Conservation (phyloP, 768 basidiomycete genomes). For the Boletus coccyginus region DNA sequence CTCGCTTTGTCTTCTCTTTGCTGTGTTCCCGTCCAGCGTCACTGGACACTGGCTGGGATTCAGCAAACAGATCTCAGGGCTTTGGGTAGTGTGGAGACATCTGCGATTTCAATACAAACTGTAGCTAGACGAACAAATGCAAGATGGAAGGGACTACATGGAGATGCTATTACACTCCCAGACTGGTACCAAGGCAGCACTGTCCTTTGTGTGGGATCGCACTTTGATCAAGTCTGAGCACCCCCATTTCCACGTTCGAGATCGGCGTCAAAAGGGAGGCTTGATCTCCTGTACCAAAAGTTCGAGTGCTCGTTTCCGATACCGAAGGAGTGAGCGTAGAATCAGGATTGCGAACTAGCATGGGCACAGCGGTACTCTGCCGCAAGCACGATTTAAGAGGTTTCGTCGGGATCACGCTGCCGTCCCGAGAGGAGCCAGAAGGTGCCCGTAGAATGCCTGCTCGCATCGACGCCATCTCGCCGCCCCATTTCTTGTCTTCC, state of each 20-base stretch:
- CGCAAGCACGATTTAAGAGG: conserved; percentile 16
- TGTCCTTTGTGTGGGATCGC: conserved; percentile 18
- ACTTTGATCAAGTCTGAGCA: conserved; percentile 24
- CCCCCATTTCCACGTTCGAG: conserved; percentile 19
- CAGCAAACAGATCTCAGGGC: conserved; percentile 14
- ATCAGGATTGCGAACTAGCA: background rate
- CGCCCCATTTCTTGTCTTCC: background rate
- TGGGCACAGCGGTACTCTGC: background rate
- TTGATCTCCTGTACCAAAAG: conserved; percentile 1
- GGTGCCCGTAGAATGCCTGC: background rate
- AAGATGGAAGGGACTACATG: no score
- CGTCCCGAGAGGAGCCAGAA: background rate
- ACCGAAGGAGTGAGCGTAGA: background rate
- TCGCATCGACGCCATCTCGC: background rate
- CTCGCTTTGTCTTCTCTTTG: conserved; percentile 19
- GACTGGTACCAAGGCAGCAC: conserved; percentile 17
- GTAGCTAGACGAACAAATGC: no score
- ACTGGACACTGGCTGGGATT: background rate
- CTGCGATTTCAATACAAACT: no score
- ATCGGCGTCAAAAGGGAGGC: conserved; percentile 16
- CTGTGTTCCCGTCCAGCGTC: background rate
- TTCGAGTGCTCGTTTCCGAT: conserved; percentile 5
- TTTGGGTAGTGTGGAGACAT: background rate
- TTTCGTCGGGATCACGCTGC: background rate
- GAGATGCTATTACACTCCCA: conserved; percentile 1